These are phyloP conservation scores for Ogataea corticis DNA, from an alignment of 805 yeast species.

Conservation along the genomic window DNA sequence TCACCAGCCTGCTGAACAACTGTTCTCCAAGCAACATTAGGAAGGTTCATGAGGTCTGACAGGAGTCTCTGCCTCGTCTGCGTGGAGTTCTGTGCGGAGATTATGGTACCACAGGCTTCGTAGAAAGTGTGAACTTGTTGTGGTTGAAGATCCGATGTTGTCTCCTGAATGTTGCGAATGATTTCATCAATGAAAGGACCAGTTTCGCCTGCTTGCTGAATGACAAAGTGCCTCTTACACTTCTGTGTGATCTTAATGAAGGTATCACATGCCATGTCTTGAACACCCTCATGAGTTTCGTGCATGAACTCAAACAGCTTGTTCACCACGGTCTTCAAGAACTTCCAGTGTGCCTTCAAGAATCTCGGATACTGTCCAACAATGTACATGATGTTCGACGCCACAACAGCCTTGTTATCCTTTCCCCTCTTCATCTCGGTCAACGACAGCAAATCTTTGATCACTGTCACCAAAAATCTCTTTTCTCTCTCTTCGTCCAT, in stretches of 20 bases:
- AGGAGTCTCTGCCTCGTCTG: conserved; percentile 71
- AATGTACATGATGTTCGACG: conserved; percentile 99
- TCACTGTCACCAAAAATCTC: conserved; percentile 87
- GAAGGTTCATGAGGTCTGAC: conserved; percentile 80
- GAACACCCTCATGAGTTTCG: conserved; percentile 99
- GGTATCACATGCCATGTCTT: conserved; percentile 99
- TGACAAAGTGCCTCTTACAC: conserved; percentile 93
- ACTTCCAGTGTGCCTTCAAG: conserved; percentile 97
- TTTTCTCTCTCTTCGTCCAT: conserved; percentile 98
- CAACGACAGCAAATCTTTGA: conserved; percentile 84
- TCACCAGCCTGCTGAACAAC: conserved; percentile 82
- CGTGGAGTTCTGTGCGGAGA: conserved; percentile 78
- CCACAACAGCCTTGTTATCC: conserved; percentile 98
- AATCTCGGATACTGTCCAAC: conserved; percentile 99
- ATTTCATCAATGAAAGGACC: conserved; percentile 93
- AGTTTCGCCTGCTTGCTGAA: conserved; percentile 77
- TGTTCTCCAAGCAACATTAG: conserved; percentile 93
- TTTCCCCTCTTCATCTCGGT: conserved; percentile 97
- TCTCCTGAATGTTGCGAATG: conserved; percentile 75
- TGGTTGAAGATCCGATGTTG: conserved; percentile 91
- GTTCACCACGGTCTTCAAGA: conserved; percentile 91
- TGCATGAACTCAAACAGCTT: conserved; percentile 98
- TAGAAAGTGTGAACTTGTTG: conserved; percentile 98
- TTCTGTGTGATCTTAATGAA: conserved; percentile 93
- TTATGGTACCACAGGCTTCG: conserved; percentile 94